These are phyloP conservation scores for Globisporangium barbulae DNA, from an alignment of 352 stramenopile species.

Conservation along the genomic window DNA sequence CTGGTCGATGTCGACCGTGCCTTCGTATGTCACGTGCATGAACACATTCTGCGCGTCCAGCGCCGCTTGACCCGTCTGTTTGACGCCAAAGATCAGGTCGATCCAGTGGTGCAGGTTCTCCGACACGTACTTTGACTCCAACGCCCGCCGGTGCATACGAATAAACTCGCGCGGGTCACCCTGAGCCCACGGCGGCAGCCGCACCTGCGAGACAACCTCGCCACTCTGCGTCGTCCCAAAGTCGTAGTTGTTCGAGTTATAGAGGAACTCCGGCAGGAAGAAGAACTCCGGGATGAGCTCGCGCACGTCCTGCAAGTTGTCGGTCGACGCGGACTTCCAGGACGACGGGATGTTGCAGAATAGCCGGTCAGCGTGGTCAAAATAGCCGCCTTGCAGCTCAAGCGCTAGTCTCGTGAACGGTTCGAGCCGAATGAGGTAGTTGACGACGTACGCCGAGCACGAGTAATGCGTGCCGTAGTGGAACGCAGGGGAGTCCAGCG, in stretches of 20 bases:
- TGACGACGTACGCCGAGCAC: slow-evolving; percentile 95
- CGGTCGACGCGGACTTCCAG: slow-evolving; percentile 92
- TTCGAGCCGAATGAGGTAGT: slow-evolving; percentile 94
- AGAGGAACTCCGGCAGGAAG: slow-evolving; percentile 76
- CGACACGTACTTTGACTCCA: slow-evolving; percentile 96
- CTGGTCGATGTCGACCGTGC: slow-evolving; percentile 71
- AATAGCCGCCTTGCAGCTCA: slow-evolving; percentile 71
- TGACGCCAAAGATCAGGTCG: slow-evolving; percentile 97
- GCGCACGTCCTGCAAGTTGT: slow-evolving; percentile 88
- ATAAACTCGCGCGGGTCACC: slow-evolving; percentile 93
- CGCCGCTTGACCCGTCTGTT: slow-evolving; percentile 91
- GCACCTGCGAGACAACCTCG: slow-evolving; percentile 90
- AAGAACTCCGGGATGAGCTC: slow-evolving; percentile 83
- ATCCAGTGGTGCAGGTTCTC: slow-evolving; percentile 98
- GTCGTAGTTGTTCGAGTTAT: slow-evolving; percentile 68
- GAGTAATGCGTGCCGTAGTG: slow-evolving; percentile 98
- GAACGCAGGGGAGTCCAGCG: slow-evolving; percentile 87
- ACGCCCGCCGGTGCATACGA: slow-evolving; percentile 90
- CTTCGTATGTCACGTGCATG: slow-evolving; percentile 86
- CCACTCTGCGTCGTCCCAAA: slow-evolving; percentile 78
- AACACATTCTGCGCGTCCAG: slow-evolving; percentile 93
- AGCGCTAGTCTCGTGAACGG: slow-evolving; percentile 75
- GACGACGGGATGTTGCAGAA: slow-evolving; percentile 95
- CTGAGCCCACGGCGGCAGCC: slow-evolving; percentile 93
- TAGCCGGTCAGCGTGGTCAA: slow-evolving; percentile 95